Percentiles rank a stretch among this genome's conserved stretches.
phyloP scores from a whole-genome alignment of 345 rosid genomes.

The Brassica juncea region DNA sequence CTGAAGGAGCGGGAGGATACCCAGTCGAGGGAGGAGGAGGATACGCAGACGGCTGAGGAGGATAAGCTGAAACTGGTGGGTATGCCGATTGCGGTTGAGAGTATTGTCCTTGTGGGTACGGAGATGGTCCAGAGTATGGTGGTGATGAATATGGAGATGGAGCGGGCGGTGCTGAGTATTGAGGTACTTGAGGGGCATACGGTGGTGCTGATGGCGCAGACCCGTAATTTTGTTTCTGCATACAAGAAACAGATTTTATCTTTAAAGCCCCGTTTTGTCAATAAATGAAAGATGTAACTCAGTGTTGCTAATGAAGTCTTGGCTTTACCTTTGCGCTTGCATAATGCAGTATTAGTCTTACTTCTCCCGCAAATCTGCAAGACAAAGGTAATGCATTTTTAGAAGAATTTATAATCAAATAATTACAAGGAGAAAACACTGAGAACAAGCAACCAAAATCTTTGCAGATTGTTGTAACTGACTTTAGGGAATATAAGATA shows the following conservation, averaged over 20 bases:
- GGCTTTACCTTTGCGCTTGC: slow-evolving; percentile 60
- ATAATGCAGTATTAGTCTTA: slow-evolving; percentile 67
- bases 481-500: background rate
- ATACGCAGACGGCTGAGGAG: slow-evolving; percentile 46
- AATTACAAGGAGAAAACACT: background rate
- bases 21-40: slow-evolving; percentile 46
- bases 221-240: slow-evolving; percentile 51
- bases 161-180: slow-evolving; percentile 41
- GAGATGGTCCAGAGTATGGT: slow-evolving; percentile 38
- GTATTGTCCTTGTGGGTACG: slow-evolving; percentile 38
- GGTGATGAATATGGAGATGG: slow-evolving; percentile 43
- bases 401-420: background rate
- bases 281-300: background rate
- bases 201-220: slow-evolving; percentile 53
- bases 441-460: background rate
- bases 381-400: slow-evolving; percentile 13
- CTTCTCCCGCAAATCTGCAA: slow-evolving; percentile 84
- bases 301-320: background rate
- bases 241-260: slow-evolving; percentile 5
- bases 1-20: slow-evolving; percentile 43
- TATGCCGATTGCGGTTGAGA: slow-evolving; percentile 46
- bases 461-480: background rate
- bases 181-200: slow-evolving; percentile 43
- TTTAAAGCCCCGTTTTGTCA: background rate
- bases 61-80: slow-evolving; percentile 45